Conservation (phyloP, 2,329 filamentous ascomycete species). For the Harringtonia aguacate region DNA sequence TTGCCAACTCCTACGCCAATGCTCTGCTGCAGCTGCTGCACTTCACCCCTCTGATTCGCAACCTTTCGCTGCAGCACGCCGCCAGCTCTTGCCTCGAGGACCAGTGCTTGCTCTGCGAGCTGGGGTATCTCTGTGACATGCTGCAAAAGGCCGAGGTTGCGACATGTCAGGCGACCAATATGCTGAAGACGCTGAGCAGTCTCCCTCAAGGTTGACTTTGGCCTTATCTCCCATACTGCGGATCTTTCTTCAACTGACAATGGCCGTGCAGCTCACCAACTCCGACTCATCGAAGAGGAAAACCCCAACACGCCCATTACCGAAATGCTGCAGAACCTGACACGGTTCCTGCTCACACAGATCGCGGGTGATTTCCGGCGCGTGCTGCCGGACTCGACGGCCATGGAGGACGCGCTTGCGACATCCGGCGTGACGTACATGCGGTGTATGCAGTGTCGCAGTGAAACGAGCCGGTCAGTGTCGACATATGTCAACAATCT, state of each 20-base stretch:
- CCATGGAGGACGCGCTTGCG: conserved; percentile 63
- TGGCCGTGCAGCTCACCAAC: conserved; percentile 51
- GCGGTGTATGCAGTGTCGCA: conserved; percentile 75
- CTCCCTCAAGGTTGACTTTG: conserved; percentile 56
- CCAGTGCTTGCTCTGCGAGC: conserved; percentile 79
- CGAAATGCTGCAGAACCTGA: conserved; percentile 75
- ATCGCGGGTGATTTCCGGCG: conserved; percentile 67
- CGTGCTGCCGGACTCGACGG: conserved; percentile 48
- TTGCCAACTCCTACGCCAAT: conserved; percentile 94
- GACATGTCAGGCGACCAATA: conserved; percentile 92
- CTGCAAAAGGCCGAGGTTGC: conserved; percentile 88
- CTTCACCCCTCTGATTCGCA: conserved; percentile 80
- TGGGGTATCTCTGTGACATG: conserved; percentile 97
- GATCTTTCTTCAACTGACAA: not conserved
- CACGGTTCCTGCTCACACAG: conserved; percentile 74
- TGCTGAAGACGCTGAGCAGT: conserved; percentile 79
- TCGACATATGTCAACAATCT: conserved; percentile 78
- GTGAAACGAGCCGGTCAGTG: conserved; percentile 71
- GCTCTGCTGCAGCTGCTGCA: conserved; percentile 82
- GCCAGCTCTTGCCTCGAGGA: conserved; percentile 76
- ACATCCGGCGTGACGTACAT: conserved; percentile 66
- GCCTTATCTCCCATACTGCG: not conserved
- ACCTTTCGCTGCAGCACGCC: conserved; percentile 79
- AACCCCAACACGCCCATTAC: conserved; percentile 62
- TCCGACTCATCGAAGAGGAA: conserved; percentile 80